A percentile compares a stretch with the other conserved stretches of the same genome.
phyloP scores from a whole-genome alignment of 805 yeast genomes.

The Torulaspora quercuum region DNA sequence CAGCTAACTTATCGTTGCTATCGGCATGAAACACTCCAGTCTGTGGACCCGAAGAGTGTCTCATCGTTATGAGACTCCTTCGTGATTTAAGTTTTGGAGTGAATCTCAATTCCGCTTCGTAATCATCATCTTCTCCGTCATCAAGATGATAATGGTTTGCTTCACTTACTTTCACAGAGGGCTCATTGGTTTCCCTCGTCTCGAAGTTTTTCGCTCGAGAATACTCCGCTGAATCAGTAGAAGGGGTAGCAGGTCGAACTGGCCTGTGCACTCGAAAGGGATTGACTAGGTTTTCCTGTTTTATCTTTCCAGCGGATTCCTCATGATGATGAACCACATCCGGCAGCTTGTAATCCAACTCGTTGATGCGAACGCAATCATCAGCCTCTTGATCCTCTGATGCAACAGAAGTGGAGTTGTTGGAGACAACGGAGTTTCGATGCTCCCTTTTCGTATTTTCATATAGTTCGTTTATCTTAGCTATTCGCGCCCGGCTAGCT shows the following conservation, averaged over 20 bases:
- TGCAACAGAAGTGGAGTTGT: constrained; percentile 22
- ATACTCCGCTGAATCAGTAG: too few relatives aligned
- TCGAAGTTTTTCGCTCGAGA: too few relatives aligned
- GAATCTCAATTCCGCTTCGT: constrained; percentile 35
- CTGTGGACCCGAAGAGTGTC: constrained; percentile 3
- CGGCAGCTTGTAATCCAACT: constrained; percentile 7
- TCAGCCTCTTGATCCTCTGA: constrained; percentile 12
- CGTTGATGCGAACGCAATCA: constrained; percentile 13
- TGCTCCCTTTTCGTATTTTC: constrained; percentile 18
- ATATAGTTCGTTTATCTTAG: constrained; percentile 27
- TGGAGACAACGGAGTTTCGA: constrained; percentile 25
- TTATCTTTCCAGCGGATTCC: constrained; percentile 14
- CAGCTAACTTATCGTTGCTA: constrained; percentile 1
- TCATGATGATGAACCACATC: constrained; percentile 4
- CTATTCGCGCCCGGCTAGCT: constrained; percentile 26
- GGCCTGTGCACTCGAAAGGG: constrained; percentile 7
- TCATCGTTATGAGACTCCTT: constrained; percentile 18
- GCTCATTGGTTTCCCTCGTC: too few relatives aligned
- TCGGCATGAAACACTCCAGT: constrained; percentile 2
- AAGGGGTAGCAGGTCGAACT: constrained; percentile 1
- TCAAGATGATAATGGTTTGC: background rate
- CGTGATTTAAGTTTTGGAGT: constrained; percentile 28
- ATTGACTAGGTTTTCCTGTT: constrained; percentile 13
- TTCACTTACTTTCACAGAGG: background rate
- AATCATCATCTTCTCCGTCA: constrained; percentile 18